Conservation (phyloP, 108 stramenopile species). For the Cyclotella baltica region DNA sequence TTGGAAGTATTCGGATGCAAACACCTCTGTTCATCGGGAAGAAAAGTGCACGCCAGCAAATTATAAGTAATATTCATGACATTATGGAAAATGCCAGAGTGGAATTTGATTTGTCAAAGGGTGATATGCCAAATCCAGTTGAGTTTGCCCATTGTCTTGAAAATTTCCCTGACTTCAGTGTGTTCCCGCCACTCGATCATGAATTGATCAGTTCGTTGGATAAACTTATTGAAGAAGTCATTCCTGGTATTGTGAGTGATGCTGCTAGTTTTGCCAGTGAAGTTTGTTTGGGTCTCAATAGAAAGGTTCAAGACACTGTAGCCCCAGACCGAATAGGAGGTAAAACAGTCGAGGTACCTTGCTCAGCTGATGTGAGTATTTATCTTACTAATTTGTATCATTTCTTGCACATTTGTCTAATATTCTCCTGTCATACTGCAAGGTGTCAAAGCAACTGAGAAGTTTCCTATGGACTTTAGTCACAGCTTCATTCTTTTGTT, state of each 20-base stretch:
- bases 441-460: background rate
- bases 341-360: background rate
- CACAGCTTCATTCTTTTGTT: background rate
- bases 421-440: background rate
- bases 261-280: conserved; percentile 27
- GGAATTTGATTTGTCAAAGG: conserved; percentile 60
- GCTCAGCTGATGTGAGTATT: background rate
- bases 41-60: conserved; percentile 47
- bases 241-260: conserved; percentile 55
- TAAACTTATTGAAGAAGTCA: conserved; percentile 36
- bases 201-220: conserved; percentile 37
- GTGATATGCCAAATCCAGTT: conserved; percentile 70
- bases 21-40: conserved; percentile 72
- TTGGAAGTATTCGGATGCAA: conserved; percentile 38
- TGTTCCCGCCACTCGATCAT: conserved; percentile 52
- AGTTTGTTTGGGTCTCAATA: conserved; percentile 5
- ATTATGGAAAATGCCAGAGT: conserved; percentile 67
- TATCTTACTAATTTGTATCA: background rate
- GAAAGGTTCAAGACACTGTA: background rate
- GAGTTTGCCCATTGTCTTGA: conserved; percentile 49
- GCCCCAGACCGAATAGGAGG: background rate
- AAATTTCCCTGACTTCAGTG: conserved; percentile 47
- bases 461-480: background rate
- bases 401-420: background rate
- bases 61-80: conserved; percentile 55